Evolutionary conservation across 2,329 filamentous ascomycete species (phyloP).

Genomic region (Colletotrichum filicis): DNA sequence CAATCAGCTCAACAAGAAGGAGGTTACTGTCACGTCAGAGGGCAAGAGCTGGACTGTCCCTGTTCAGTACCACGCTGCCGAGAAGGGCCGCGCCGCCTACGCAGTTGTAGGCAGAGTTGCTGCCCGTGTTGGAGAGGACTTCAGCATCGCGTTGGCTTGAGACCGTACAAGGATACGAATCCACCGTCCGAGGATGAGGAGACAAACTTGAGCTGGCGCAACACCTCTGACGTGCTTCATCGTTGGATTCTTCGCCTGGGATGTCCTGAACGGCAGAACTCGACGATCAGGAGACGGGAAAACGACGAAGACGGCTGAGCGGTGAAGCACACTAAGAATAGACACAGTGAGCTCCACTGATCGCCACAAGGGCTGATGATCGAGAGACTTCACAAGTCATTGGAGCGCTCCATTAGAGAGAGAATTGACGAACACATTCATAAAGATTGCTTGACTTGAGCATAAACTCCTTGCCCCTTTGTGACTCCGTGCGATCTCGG

Average conservation of each 20-base stretch:
- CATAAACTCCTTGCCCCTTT: neutral
- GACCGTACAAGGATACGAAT: neutral
- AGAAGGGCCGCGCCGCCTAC: conserved; percentile 60
- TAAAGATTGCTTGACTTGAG: neutral
- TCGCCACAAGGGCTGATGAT: conserved; percentile 15
- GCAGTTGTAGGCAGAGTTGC: conserved; percentile 64
- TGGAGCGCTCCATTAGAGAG: conserved; percentile 5
- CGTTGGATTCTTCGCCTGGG: neutral
- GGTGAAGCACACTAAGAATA: conserved; percentile 8
- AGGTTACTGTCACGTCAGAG: conserved; percentile 64
- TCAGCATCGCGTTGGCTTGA: conserved; percentile 54
- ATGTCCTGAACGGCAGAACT: neutral
- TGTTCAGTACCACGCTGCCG: conserved; percentile 67
- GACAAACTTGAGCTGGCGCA: neutral
- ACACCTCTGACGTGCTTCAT: neutral
- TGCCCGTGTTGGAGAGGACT: conserved; percentile 64
- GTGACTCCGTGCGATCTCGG: conserved; percentile 14
- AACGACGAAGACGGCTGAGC: conserved; percentile 12
- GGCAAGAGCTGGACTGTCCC: conserved; percentile 66
- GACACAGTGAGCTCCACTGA: conserved; percentile 13
- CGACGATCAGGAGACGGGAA: neutral
- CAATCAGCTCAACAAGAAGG: conserved; percentile 73
- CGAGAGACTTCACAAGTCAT: neutral
- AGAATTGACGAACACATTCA: neutral
- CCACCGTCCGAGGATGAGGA: neutral